Percentiles rank a stretch among this genome's conserved stretches.
Evolutionary conservation across 331 rosid genomes (phyloP).

Genomic region (Quercus phellos): DNA sequence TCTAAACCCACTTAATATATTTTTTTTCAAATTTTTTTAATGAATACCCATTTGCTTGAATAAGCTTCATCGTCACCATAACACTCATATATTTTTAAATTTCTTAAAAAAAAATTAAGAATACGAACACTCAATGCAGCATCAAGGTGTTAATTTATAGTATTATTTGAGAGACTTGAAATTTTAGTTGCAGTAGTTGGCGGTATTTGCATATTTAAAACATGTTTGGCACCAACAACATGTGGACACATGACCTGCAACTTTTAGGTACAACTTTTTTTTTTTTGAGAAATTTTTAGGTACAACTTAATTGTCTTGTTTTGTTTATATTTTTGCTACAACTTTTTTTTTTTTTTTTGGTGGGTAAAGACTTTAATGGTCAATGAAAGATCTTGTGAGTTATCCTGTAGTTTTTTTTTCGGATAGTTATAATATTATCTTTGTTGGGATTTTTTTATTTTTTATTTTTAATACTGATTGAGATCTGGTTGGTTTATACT

Average conservation of each 20-base stretch:
- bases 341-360: neutral
- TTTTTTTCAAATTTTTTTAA: neutral
- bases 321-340: conserved; percentile 26
- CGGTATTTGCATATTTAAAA: conserved; percentile 26
- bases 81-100: neutral
- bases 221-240: conserved; percentile 26
- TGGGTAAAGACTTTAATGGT: neutral
- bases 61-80: neutral
- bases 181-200: conserved; percentile 51
- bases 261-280: conserved; percentile 36
- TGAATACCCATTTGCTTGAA: neutral
- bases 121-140: neutral
- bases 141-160: neutral
- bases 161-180: conserved; percentile 12
- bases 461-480: neutral
- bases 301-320: conserved; percentile 33
- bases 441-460: neutral
- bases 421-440: conserved; percentile 12
- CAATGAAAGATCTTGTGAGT: neutral
- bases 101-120: neutral
- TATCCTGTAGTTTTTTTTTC: conserved; percentile 13
- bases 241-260: conserved; percentile 17
- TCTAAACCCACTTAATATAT: neutral
- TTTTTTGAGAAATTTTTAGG: conserved; percentile 29
- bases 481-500: neutral